These are phyloP conservation scores for Monosporascus ibericus DNA, from an alignment of 2,329 filamentous ascomycete genomes.

Conservation along the genomic window DNA sequence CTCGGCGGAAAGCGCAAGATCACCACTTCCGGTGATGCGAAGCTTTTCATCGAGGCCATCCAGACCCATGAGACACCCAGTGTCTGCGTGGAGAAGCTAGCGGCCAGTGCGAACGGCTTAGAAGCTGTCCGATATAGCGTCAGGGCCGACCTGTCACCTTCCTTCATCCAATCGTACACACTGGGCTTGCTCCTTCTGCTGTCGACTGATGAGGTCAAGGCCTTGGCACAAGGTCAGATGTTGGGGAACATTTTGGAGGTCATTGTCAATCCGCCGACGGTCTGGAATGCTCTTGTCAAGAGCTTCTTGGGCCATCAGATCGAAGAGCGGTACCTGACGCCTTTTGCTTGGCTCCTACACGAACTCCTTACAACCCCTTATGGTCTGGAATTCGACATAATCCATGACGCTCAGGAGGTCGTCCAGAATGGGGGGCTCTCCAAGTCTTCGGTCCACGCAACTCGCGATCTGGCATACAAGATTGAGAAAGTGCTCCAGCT, in stretches of 20 bases:
- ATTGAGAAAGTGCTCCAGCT: constrained; percentile 33
- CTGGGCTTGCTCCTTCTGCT: constrained; percentile 33
- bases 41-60: constrained; percentile 26
- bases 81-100: constrained; percentile 20
- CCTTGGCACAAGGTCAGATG: constrained; percentile 43
- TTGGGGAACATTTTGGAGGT: constrained; percentile 38
- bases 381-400: constrained; percentile 1
- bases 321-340: constrained; percentile 22
- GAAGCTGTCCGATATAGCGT: constrained; percentile 18
- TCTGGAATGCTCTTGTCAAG: constrained; percentile 45
- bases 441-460: constrained; percentile 16
- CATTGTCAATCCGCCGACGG: constrained; percentile 44
- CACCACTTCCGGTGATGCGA: constrained; percentile 13
- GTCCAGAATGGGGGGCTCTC: constrained; percentile 10
- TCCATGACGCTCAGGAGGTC: constrained; percentile 20
- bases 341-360: constrained; percentile 43
- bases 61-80: constrained; percentile 11
- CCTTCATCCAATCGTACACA: constrained; percentile 26
- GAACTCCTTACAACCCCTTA: constrained; percentile 35
- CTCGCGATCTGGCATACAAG: constrained; percentile 25
- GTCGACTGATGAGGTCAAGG: constrained; percentile 37
- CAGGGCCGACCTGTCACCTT: constrained; percentile 16
- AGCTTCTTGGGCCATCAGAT: constrained; percentile 25
- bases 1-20: constrained; percentile 18
- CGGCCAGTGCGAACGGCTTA: constrained; percentile 19